Evolutionary conservation across 2,329 filamentous ascomycete species (phyloP).

Genomic region (Lanzia echinophila): DNA sequence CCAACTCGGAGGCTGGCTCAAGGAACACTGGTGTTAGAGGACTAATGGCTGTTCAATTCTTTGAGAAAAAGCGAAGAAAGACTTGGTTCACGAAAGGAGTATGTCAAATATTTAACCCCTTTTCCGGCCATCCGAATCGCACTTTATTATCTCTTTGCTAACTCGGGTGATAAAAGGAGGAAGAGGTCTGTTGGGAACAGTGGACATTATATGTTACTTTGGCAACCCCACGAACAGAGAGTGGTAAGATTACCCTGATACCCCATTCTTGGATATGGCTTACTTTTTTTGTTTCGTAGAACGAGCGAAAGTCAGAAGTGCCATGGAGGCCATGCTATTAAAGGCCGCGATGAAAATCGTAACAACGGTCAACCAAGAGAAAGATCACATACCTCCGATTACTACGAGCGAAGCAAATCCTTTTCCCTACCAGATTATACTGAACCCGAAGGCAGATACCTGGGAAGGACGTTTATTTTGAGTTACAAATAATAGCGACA

Average conservation of each 20-base stretch:
- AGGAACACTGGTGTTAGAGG: constrained; percentile 57
- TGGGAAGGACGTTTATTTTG: constrained; percentile 65
- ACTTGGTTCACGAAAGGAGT: constrained; percentile 78
- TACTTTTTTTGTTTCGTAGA: constrained; percentile 43
- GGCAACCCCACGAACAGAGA: constrained; percentile 80
- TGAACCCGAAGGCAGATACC: constrained; percentile 74
- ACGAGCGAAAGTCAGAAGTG: constrained; percentile 77
- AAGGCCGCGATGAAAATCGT: constrained; percentile 87
- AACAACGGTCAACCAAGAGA: constrained; percentile 77
- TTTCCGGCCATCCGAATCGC: constrained; percentile 4
- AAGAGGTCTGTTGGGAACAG: constrained; percentile 70
- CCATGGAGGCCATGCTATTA: constrained; percentile 84
- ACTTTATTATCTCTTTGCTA: constrained; percentile 1
- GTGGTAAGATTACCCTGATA: constrained; percentile 49
- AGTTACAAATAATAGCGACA: constrained; percentile 2
- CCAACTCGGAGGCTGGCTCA: constrained; percentile 41
- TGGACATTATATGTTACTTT: constrained; percentile 95
- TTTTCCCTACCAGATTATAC: constrained; percentile 87
- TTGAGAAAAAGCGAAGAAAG: constrained; percentile 83
- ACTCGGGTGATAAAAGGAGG: constrained; percentile 4
- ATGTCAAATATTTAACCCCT: neutral
- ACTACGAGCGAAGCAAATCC: constrained; percentile 88
- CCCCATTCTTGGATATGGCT: neutral
- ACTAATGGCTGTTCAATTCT: constrained; percentile 83
- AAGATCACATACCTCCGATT: constrained; percentile 94